Conservation (phyloP, 2,329 filamentous ascomycete species). For the Zopfia rhizophila region DNA sequence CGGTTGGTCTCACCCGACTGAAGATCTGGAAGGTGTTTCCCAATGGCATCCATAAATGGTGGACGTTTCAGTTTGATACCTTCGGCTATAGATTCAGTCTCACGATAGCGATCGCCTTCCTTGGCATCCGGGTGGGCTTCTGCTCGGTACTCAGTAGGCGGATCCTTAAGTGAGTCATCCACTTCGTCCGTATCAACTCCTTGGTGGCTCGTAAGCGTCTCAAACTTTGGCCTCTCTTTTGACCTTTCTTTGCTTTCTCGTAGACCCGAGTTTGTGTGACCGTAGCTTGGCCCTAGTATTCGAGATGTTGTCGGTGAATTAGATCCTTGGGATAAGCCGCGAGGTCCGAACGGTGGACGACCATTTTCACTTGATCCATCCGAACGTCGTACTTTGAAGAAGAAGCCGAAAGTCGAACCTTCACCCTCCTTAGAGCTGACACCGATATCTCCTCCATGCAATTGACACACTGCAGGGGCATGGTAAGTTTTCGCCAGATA, state of each 20-base stretch:
- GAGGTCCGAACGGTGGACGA: slow-evolving; percentile 36
- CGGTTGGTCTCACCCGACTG: slow-evolving; percentile 37
- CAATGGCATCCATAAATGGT: slow-evolving; percentile 11
- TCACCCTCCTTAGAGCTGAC: slow-evolving; percentile 47
- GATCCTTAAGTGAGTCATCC: slow-evolving; percentile 38
- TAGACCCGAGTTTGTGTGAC: slow-evolving; percentile 40
- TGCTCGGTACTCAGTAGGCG: slow-evolving; percentile 40
- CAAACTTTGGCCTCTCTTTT: slow-evolving; percentile 24
- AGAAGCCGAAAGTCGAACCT: slow-evolving; percentile 51
- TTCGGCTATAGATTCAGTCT: slow-evolving; percentile 32
- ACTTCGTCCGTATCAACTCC: slow-evolving; percentile 29
- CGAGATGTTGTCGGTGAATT: slow-evolving; percentile 21
- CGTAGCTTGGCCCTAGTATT: slow-evolving; percentile 35
- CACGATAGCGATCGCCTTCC: slow-evolving; percentile 32
- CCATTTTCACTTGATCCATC: slow-evolving; percentile 32
- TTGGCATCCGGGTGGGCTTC: slow-evolving; percentile 39
- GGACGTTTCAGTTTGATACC: slow-evolving; percentile 19
- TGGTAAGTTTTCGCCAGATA: slow-evolving; percentile 11
- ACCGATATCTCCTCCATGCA: slow-evolving; percentile 52
- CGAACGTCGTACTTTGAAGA: slow-evolving; percentile 47
- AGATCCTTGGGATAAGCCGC: slow-evolving; percentile 35
- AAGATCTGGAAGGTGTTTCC: slow-evolving; percentile 25
- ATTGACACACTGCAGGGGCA: slow-evolving; percentile 38
- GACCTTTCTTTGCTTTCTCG: slow-evolving; percentile 35
- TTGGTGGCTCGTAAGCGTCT: slow-evolving; percentile 29